Evolutionary conservation across 169 alveolate species (phyloP).

Genomic region (Cyclospora cayetanensis): DNA sequence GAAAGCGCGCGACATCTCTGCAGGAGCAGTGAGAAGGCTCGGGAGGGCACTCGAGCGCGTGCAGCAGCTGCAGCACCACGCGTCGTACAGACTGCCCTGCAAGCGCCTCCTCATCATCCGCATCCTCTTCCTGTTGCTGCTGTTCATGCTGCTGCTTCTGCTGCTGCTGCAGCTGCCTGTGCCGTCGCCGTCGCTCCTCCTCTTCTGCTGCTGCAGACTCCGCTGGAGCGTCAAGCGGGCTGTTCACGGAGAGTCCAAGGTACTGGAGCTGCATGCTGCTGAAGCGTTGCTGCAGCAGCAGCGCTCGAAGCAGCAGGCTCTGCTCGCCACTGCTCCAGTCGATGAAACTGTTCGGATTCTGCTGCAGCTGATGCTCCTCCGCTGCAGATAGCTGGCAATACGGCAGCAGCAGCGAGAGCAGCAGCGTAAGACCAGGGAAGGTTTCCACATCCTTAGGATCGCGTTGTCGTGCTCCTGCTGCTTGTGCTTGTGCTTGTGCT

Average conservation of each 20-base stretch:
- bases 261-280: not conserved
- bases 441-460: not conserved
- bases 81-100: not conserved
- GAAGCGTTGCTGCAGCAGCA: not conserved
- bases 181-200: not conserved
- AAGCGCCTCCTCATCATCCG: not conserved
- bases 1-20: not conserved
- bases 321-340: not conserved
- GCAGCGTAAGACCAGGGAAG: not conserved
- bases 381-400: conserved; percentile 16
- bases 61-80: conserved; percentile 24
- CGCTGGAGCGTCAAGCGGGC: not conserved
- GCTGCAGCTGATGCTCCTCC: conserved; percentile 35
- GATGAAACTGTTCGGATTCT: not conserved
- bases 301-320: not conserved
- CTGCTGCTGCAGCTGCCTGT: not conserved
- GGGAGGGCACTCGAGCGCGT: not conserved
- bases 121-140: conserved; percentile 6
- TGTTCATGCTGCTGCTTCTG: not conserved
- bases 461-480: not conserved
- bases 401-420: conserved; percentile 1
- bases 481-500: not conserved
- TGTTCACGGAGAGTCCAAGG: not conserved
- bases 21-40: not conserved
- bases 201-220: not conserved